Base-by-base conservation (phyloP, 1,284 basidiomycete genomes). In the Trametes pubescens region DNA sequence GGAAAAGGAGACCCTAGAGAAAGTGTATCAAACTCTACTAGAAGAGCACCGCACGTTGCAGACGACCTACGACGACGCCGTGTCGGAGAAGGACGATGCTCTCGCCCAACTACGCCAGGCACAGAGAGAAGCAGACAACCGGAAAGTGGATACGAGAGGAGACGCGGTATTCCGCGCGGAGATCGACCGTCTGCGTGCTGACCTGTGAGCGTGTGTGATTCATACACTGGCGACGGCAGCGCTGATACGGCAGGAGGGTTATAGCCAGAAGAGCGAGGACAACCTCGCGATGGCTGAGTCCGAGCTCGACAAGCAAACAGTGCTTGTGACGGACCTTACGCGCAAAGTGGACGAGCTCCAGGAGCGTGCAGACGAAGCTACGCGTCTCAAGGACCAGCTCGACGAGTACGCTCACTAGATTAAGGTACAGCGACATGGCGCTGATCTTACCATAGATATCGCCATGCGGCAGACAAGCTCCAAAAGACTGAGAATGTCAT, bases 401-500 rank as follows among this genome's bases (percentile, higher is more conserved):
- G 97, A 99, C 73, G 97, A 99, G 92, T 95, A 77, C 69, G 89
- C 79, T 43, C 35, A 34, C 44, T 47, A 29, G 24, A 43, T 49
- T 51, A 34, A 35, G 6, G 2, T 18, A 61, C 10, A 48, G 51
- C 60, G 14, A 21, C 29, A 35, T 26, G 21, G 37, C 29, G 37
- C 46, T 35, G 16, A 21, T 4, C 10, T 29, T 18, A 13, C 51
- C 40, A 51, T 7, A 95, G 94, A 74, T 92, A 92, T 71, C 90
- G 91, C 24, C 95, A 98, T 78, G 90, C 94, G 4, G 92, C 93
- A 4, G 97, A 98, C 71, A 93, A 90, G 66, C 81, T 96, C 37
- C 91, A 94, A 73, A 98, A 97, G 82, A 93, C 91, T 7, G 97
- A 99, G 77, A 97, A 97, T 72, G 96, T 97, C 37, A 95, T 98